Evolutionary conservation across 2,329 filamentous ascomycete species (phyloP), one percentile per base, ranked within the genome.

Genomic region (Colletotrichum karsti): DNA sequence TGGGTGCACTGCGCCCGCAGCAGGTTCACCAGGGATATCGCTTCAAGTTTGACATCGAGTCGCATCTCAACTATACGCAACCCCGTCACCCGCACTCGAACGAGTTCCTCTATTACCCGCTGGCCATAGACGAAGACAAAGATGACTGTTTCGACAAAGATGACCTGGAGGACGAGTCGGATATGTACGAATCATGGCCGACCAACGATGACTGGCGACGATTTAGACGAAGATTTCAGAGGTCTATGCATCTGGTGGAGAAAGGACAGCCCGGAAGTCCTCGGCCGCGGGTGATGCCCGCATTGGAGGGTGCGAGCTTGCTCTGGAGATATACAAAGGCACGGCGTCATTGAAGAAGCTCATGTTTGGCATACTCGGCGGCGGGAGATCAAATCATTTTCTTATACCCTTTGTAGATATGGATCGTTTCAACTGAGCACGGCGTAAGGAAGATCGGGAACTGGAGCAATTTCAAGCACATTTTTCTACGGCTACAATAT

Each of bases 11-110:
- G 57, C 74, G 75, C 20, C 78, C 80, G 35, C 79, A 82, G 60
- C 74, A 81, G n/a, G 75, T 83, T 13, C 82, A 81, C 73, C 80
- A 84, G 66, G 78, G 80, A 3, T 84, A 83, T 72, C 79, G 82
- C 63, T 84, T 81, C 76, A 82, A 82, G 70, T 84, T 83, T 69
- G 82, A 84, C 73, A 80, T 84, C 58, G 82, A 84, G 63, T 77
- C 79, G 66, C 82, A 82, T 73, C 80, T 83, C 72, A 83, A 83
- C 20, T 76, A 80, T 73, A 76, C 80, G 65, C 79, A 78, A 60
- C 77, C 80, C 5, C 78, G 81, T 12, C 78, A 81, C 4, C 82
- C 82, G 7, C 81, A 83, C 61, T 76, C 79, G 57, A 82, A 82
- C 71, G 77, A 79, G 69, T 73, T 82, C 51, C 71, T 78, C 5